Evolutionary conservation across 768 basidiomycete species (phyloP), one percentile per base, ranked within the genome.

Genomic region (Rhodotorula taiwanensis): DNA sequence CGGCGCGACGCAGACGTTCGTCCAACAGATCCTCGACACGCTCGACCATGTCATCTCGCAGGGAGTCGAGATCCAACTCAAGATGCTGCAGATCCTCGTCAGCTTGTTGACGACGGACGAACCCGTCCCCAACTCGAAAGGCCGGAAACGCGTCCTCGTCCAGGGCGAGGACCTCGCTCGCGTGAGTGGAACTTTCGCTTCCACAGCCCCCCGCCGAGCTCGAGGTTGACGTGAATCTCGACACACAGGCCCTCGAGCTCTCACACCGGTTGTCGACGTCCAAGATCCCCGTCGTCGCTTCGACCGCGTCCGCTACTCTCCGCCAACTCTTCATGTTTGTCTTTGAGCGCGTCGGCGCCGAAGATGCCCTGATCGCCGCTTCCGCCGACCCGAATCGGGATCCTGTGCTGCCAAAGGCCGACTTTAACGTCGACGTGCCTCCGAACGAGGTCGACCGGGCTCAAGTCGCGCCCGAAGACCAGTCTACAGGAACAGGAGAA

Each of bases 321-420:
- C 86, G 93, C 4, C 94, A 98, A 74, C 81, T 97, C 3, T 89
- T 98, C 49, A 97, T 99, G 93, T 89, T 97, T 69, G 86, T 97
- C 23, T 88, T 97, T 48, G 95, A 99, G 77, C 92, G 94, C 74
- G 88, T 97, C 76, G 83, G 85, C 2, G 80, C 83, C 23, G 89
- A 92, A 73, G 88, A 91, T 74, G 77, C 79, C 8, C 76, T 34
- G 66, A 77, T 25, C 73, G 76, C 33, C 23, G 18, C 49, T n/a
- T 42, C 57, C 1, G 11, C 52, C 0, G 30, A 47, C 9, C 47
- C 50, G 5, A 23, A 23, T 4, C 20, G 47, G 44, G 49, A 44
- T 50, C 47, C 68, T 41, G 27, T 27, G 11, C 55, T 59, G 10
- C 62, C 52, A 11, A 16, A 21, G 1, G 44, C 55, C 2, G 47